Base-by-base conservation (phyloP, 805 yeast genomes). In the Debaryomyces castellii region DNA sequence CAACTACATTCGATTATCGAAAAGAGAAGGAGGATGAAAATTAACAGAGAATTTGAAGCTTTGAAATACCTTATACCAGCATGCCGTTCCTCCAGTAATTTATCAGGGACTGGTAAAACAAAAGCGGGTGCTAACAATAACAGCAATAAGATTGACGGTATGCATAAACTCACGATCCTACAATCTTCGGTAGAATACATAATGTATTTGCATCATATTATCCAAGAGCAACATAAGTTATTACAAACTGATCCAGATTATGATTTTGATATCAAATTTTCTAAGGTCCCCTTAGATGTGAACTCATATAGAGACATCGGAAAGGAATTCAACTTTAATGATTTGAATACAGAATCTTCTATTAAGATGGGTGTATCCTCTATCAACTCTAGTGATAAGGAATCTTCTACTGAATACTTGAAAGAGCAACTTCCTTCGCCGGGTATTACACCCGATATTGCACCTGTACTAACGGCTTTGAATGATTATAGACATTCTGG, bases 161-260 rank as follows among this genome's bases (percentile, higher is more conserved):
- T 88, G 82, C 89, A 87, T 66, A 88, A 88, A 64, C 74, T 88
- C 49, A 87, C 90, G 3, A 85, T 88, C 23, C 67, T 88, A 35
- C 90, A 87, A 61, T 83, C 88, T n/a, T 81, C 92, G 0, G 95
- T 88, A 20, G 91, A 86, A 57, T 87, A 88, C 58, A 83, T 88
- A 50, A 73, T 81, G 49, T 85, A 86, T 57, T 71, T 87, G 40
- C 90, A 87, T 60, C 71, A 76, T 45, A 74, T 82, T 9, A 73
- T 83, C 17, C 71, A 74, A 46, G 63, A 77, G 47, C 79, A 82
- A 59, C 75, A 74, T 48, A 57, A 71, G n/a, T 66, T 79, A 32
- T 44, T 45, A 34, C 41, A 39, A 18, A 59, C 60, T 4, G 51
- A 55, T 44, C 54, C 56, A 20, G 50, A 63, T 9, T 67, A 71